A percentile compares a stretch with the other conserved stretches of the same genome.
phyloP scores from a whole-genome alignment of 805 yeast species.

The Yarrowia deformans region DNA sequence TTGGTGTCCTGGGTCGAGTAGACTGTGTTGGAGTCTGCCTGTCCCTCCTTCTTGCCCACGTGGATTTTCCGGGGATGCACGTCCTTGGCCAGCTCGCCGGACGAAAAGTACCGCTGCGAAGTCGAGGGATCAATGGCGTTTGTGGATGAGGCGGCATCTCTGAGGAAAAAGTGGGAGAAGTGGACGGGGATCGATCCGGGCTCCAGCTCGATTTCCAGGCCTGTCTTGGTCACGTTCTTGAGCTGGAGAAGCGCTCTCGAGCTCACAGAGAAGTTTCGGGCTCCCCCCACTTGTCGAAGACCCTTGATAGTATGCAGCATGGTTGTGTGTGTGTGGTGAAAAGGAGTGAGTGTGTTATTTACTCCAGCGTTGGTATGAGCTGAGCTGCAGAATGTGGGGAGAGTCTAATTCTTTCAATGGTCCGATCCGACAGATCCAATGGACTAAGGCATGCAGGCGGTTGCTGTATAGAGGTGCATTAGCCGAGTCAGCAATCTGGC shows the following conservation, averaged over 20 bases:
- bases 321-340: not conserved
- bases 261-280: not conserved
- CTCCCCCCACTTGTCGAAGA: constrained; percentile 3
- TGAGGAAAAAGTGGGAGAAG: constrained; percentile 55
- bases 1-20: constrained; percentile 13
- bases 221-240: constrained; percentile 23
- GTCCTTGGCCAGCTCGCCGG: constrained; percentile 52
- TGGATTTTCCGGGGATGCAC: constrained; percentile 31
- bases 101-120: constrained; percentile 70
- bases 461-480: constrained; percentile 6
- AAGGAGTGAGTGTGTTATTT: no score
- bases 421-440: not conserved
- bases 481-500: not conserved
- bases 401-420: constrained; percentile 28
- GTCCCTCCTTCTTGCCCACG: constrained; percentile 29
- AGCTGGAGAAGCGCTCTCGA: constrained; percentile 26
- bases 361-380: not conserved
- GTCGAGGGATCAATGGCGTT: constrained; percentile 62
- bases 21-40: constrained; percentile 2
- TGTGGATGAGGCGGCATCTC: constrained; percentile 66
- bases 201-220: constrained; percentile 40
- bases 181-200: constrained; percentile 38
- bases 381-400: constrained; percentile 32
- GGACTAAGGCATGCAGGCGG: not conserved
- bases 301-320: constrained; percentile 19